Evolutionary conservation across 2,329 filamentous ascomycete genomes (phyloP).

Genomic region (Fonsecaea nubica): DNA sequence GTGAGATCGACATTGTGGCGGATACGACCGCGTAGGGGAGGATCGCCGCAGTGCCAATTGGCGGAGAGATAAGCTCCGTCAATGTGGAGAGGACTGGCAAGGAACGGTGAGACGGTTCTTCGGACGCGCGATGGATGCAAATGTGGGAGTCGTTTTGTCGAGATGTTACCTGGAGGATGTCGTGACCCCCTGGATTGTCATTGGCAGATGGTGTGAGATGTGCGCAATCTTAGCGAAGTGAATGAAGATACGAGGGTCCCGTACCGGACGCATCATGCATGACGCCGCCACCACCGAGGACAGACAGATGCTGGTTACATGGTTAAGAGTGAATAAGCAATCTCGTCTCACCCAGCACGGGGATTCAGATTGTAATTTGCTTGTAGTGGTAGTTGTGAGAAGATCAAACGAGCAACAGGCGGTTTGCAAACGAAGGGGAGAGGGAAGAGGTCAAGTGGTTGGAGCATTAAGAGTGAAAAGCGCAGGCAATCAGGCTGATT

Average conservation of each 20-base stretch:
- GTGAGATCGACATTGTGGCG: slow-evolving; percentile 9
- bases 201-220: slow-evolving; percentile 10
- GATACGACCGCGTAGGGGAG: neutral
- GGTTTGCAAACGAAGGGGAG: neutral
- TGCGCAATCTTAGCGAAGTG: slow-evolving; percentile 21
- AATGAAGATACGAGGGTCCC: neutral
- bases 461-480: neutral
- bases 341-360: neutral
- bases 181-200: neutral
- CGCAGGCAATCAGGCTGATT: neutral
- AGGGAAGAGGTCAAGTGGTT: neutral
- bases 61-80: slow-evolving; percentile 7
- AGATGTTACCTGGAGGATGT: slow-evolving; percentile 5
- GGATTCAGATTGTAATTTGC: neutral
- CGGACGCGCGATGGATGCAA: neutral
- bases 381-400: neutral
- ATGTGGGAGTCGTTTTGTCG: neutral
- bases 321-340: neutral
- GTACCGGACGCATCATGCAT: neutral
- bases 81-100: slow-evolving; percentile 3
- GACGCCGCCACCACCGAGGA: neutral
- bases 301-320: neutral
- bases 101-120: slow-evolving; percentile 9
- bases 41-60: neutral
- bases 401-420: neutral